phyloP scores from a whole-genome alignment of 169 alveolate species.

The Perkinsus olseni region DNA sequence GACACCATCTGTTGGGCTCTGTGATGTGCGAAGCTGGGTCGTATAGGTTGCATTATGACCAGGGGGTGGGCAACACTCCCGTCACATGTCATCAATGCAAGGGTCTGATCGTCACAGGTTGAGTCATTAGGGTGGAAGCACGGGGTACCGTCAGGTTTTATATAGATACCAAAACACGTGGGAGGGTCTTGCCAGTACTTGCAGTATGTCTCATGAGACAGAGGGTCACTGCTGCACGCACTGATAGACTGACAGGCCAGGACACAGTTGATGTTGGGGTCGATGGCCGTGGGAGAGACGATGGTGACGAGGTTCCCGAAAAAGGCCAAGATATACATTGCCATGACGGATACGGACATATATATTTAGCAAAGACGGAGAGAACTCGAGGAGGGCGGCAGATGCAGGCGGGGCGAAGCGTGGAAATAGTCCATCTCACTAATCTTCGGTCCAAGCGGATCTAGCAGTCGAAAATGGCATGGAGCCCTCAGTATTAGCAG shows the following conservation, averaged over 20 bases:
- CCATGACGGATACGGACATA: neutral
- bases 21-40: neutral
- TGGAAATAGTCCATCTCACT: no score
- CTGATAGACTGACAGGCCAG: neutral
- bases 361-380: neutral
- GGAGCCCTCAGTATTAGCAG: no score
- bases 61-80: neutral
- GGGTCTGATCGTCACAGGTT: neutral
- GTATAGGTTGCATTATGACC: neutral
- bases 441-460: no score
- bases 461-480: no score
- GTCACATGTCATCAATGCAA: neutral
- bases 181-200: neutral
- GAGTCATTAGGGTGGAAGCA: neutral
- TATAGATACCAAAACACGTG: neutral
- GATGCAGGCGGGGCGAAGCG: no score
- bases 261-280: neutral
- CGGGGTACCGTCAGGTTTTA: neutral
- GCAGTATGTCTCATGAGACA: neutral
- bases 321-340: neutral
- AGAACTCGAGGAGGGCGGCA: no score
- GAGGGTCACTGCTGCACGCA: neutral
- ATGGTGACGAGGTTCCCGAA: neutral
- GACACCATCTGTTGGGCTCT: neutral
- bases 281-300: neutral